Base-by-base conservation (phyloP, 2,329 filamentous ascomycete genomes). In the Phialophora macrospora region DNA sequence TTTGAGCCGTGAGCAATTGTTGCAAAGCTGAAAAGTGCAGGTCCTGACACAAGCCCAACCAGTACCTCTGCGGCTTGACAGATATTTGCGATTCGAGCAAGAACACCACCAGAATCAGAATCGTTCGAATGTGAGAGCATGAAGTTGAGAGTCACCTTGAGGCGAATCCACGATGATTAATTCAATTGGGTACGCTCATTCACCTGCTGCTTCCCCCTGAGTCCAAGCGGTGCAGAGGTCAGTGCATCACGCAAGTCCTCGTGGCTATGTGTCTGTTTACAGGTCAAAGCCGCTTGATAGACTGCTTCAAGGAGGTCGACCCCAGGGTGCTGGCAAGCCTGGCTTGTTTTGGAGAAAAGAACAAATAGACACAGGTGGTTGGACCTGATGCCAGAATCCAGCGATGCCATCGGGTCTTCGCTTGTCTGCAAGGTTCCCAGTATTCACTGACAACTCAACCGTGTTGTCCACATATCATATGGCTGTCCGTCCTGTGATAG, bases 31-130 rank as follows among this genome's bases (percentile, higher is more conserved):
- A 32, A 38, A 65, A 8, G 4, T 55, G 46, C 26, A 28, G 62
- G 4, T 34, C 20, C 5, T 49, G 28, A 28, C n/a, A 46, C 59
- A 26, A 64, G 62, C 49, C 62, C 65, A 17, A 60, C 38, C n/a
- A 49, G 44, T 24, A 64, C 48, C 49, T 68, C 58, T 17, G 55
- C 58, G 28, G 26, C 22, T 24, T 44, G 57, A 12, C 58, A 65
- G 17, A 68, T 59, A 17, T 51, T 59, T 14, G 55, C 58, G 22
- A 66, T 17, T 9, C 58, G 1, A 11, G 7, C 46, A 48, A 24
- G n/a, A n/a, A n/a, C n/a, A n/a, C n/a, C 20, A n/a, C 51, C 20
- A 24, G 28, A 22, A 14, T 17, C 34, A 30, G 1, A 26, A 4
- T 44, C n/a, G n/a, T n/a, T 17, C 20, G 49, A 22, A 8, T 32